phyloP scores from a whole-genome alignment of 2,329 filamentous ascomycete species.

The Colletotrichum lentis region DNA sequence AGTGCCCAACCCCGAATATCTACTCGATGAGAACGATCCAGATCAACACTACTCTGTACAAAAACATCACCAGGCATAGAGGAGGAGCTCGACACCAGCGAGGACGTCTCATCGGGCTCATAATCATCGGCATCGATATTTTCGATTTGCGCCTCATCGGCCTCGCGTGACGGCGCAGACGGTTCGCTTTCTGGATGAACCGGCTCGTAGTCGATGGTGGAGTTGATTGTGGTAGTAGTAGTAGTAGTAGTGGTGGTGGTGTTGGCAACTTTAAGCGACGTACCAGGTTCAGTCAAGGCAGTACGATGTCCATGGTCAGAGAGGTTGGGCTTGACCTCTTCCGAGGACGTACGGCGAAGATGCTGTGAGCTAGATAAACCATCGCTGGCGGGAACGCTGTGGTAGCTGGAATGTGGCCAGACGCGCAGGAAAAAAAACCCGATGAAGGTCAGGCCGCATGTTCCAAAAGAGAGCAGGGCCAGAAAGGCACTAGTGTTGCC shows the following conservation, averaged over 20 bases:
- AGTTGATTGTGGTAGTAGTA: constrained; percentile 42
- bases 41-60: constrained; percentile 70
- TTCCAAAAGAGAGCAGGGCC: constrained; percentile 80
- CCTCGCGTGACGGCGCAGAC: constrained; percentile 30
- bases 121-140: constrained; percentile 42
- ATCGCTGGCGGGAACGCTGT: constrained; percentile 57
- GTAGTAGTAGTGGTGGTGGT: constrained; percentile 46
- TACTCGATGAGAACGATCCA: constrained; percentile 79
- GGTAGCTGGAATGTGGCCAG: constrained; percentile 68
- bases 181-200: constrained; percentile 23
- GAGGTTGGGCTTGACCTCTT: constrained; percentile 51
- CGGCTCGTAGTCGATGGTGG: constrained; percentile 38
- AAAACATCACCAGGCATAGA: constrained; percentile 60
- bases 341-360: constrained; percentile 53
- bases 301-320: constrained; percentile 51
- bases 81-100: constrained; percentile 75
- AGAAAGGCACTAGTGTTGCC: constrained; percentile 85
- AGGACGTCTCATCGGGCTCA: constrained; percentile 77
- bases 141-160: constrained; percentile 42
- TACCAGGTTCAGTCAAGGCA: constrained; percentile 70
- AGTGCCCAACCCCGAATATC: constrained; percentile 89
- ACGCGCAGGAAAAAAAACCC: constrained; percentile 88
- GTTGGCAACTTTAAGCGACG: constrained; percentile 51
- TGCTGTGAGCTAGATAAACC: constrained; percentile 44
- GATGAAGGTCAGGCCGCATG: constrained; percentile 75